Evolutionary conservation across 2,329 filamentous ascomycete species (phyloP).

Genomic region (Colletotrichum karsti): DNA sequence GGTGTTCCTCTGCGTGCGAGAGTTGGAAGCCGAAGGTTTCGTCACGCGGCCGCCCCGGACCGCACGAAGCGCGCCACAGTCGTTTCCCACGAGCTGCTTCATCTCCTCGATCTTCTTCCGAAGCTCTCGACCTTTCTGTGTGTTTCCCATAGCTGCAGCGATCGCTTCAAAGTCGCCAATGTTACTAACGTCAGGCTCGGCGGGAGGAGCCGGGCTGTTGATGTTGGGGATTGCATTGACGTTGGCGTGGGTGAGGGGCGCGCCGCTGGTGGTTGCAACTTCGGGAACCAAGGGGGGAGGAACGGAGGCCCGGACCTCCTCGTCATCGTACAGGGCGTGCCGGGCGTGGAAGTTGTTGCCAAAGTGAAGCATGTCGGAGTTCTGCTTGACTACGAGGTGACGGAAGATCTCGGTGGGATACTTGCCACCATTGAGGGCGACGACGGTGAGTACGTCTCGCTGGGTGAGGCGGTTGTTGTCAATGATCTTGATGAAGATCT

Average conservation of each 20-base stretch:
- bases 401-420: constrained; percentile 20
- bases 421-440: constrained; percentile 21
- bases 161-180: constrained; percentile 9
- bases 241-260: not conserved
- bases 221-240: not conserved
- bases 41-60: constrained; percentile 1
- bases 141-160: constrained; percentile 6
- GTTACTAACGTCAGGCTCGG: not conserved
- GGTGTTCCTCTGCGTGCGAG: not conserved
- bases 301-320: not conserved
- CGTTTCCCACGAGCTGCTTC: constrained; percentile 3
- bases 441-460: constrained; percentile 22
- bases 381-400: constrained; percentile 19
- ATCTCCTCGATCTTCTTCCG: constrained; percentile 15
- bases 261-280: not conserved
- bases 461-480: not conserved
- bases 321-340: constrained; percentile 16
- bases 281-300: not conserved
- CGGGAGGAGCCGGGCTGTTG: not conserved
- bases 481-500: constrained; percentile 7
- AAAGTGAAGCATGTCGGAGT: constrained; percentile 11
- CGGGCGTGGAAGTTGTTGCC: constrained; percentile 9
- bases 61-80: not conserved
- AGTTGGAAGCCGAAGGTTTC: not conserved
- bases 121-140: not conserved